Percentiles rank a stretch among this genome's conserved stretches.
These are phyloP conservation scores for Tricholoma matsutake DNA, from an alignment of 768 basidiomycete species.

Conservation along the genomic window DNA sequence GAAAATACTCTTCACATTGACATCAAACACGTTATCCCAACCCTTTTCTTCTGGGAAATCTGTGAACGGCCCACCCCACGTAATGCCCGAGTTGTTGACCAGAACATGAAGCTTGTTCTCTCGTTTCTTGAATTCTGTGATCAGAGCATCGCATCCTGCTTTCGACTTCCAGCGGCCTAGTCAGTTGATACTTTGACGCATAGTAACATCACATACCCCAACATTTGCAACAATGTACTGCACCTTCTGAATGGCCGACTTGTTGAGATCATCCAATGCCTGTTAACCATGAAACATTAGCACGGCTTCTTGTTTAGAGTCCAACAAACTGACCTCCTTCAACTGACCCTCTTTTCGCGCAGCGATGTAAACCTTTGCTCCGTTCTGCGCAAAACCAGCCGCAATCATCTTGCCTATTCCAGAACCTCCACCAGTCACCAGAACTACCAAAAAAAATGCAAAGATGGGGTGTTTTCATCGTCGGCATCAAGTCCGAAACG, in stretches of 20 bases:
- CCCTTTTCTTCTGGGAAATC: conserved; percentile 78
- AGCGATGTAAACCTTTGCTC: conserved; percentile 87
- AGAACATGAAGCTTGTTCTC: conserved; percentile 78
- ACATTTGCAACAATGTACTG: conserved; percentile 77
- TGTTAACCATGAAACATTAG: conserved; percentile 16
- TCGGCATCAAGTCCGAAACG: background rate
- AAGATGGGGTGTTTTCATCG: background rate
- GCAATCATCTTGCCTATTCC: conserved; percentile 88
- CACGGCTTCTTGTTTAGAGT: background rate
- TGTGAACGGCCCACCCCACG: conserved; percentile 72
- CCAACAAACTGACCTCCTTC: conserved; percentile 51
- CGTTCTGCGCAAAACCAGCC: conserved; percentile 77
- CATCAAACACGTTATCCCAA: conserved; percentile 80
- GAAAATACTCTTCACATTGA: conserved; percentile 85
- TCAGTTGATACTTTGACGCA: background rate
- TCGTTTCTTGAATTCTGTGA: conserved; percentile 61
- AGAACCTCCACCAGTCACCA: conserved; percentile 81
- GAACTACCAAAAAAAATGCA: conserved; percentile 48
- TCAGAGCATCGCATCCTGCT: conserved; percentile 75
- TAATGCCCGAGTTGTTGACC: conserved; percentile 79
- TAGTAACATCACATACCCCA: conserved; percentile 45
- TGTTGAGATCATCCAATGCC: conserved; percentile 60
- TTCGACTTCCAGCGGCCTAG: conserved; percentile 47
- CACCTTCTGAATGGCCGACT: conserved; percentile 55
- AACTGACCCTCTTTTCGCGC: conserved; percentile 78